Conservation (phyloP, 2,329 filamentous ascomycete species). For the Graphilbum ipis-grandicollis region DNA sequence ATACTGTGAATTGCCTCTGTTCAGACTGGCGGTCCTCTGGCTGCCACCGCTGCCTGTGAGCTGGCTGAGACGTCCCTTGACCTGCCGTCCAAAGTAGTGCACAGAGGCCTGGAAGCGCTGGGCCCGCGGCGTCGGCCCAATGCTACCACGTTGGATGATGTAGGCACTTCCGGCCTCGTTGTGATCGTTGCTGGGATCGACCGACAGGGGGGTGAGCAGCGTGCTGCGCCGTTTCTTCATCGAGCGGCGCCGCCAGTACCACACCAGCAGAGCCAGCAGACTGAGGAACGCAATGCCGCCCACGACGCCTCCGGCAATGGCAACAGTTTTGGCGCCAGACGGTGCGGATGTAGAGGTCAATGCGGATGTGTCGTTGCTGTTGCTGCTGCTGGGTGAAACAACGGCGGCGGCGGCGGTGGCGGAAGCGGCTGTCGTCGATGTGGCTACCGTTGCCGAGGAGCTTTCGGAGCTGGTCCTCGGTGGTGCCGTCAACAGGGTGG, state of each 20-base stretch:
- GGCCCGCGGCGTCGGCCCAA: slow-evolving; percentile 29
- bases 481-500: slow-evolving; percentile 7
- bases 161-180: slow-evolving; percentile 17
- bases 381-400: not conserved
- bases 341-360: not conserved
- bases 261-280: slow-evolving; percentile 29
- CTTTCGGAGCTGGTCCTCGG: slow-evolving; percentile 3
- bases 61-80: slow-evolving; percentile 18
- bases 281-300: slow-evolving; percentile 29
- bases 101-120: slow-evolving; percentile 23
- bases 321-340: slow-evolving; percentile 17
- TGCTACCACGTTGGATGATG: slow-evolving; percentile 25
- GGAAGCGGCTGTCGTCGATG: slow-evolving; percentile 1
- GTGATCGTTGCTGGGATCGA: too few relatives aligned
- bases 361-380: slow-evolving; percentile 7
- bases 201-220: slow-evolving; percentile 28
- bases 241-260: slow-evolving; percentile 28
- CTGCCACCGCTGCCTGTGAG: slow-evolving; percentile 16
- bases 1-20: slow-evolving; percentile 14
- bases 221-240: slow-evolving; percentile 27
- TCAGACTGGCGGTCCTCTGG: slow-evolving; percentile 24
- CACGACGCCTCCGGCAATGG: slow-evolving; percentile 32
- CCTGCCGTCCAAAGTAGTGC: slow-evolving; percentile 17
- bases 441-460: too few relatives aligned
- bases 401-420: not conserved